These are phyloP conservation scores for Chaetomiaceae sp. DNA, from an alignment of 2,329 filamentous ascomycete species.

Conservation along the genomic window DNA sequence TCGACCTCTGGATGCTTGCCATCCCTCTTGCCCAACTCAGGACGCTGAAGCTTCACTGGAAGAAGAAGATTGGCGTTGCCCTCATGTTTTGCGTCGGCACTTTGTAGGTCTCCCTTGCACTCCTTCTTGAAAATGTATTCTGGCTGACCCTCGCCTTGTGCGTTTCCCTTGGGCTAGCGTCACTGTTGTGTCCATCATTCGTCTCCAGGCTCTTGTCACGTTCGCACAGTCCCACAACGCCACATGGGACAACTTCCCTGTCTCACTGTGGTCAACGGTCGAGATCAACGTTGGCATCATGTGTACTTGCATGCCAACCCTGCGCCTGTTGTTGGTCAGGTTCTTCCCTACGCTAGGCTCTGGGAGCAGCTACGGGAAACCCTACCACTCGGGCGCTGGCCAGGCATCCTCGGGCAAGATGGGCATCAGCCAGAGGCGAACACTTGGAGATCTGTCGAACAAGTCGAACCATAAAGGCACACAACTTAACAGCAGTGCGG, in stretches of 20 bases:
- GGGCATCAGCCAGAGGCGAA: neutral
- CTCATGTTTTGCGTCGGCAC: slow-evolving; percentile 45
- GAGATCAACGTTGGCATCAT: slow-evolving; percentile 35
- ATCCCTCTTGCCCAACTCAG: slow-evolving; percentile 41
- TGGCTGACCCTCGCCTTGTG: neutral
- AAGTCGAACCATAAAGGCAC: neutral
- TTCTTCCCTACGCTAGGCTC: slow-evolving; percentile 26
- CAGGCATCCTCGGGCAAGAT: neutral
- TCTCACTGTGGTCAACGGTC: slow-evolving; percentile 34
- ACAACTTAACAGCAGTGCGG: neutral
- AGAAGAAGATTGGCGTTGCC: slow-evolving; percentile 44
- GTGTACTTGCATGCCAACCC: slow-evolving; percentile 33
- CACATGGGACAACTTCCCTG: slow-evolving; percentile 31
- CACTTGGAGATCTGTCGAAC: neutral
- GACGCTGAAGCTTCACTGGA: slow-evolving; percentile 38
- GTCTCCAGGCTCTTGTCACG: slow-evolving; percentile 30
- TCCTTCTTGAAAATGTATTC: too few relatives aligned
- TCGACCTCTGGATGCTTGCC: slow-evolving; percentile 40
- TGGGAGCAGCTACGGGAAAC: slow-evolving; percentile 3
- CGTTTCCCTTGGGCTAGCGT: slow-evolving; percentile 23
- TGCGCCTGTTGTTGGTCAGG: slow-evolving; percentile 30
- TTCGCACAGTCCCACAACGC: slow-evolving; percentile 31
- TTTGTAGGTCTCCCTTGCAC: slow-evolving; percentile 27
- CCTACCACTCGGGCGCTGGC: neutral
- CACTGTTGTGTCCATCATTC: slow-evolving; percentile 33